Evolutionary conservation across 306 rosid species (phyloP).

Genomic region (Quercus variabilis): DNA sequence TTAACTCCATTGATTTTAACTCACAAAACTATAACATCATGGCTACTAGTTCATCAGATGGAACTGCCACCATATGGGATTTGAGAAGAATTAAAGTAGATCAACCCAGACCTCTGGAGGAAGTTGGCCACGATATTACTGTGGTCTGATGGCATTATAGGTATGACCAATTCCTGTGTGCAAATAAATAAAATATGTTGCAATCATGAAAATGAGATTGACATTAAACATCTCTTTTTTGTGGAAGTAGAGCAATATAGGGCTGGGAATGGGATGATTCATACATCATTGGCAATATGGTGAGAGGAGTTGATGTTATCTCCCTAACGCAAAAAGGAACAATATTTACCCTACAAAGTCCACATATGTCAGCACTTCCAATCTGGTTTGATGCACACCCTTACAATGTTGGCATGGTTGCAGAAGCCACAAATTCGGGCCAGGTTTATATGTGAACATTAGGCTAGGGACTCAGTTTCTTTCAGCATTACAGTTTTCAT

Average conservation of each 20-base stretch:
- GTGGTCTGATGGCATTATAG: too few relatives aligned
- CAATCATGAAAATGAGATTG: too few relatives aligned
- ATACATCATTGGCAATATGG: too few relatives aligned
- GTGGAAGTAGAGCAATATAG: too few relatives aligned
- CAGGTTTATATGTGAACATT: background rate
- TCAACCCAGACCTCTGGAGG: constrained; percentile 46
- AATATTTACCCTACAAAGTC: constrained; percentile 54
- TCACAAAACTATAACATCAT: constrained; percentile 37
- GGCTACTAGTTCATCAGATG: constrained; percentile 82
- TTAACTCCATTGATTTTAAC: constrained; percentile 63
- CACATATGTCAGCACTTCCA: constrained; percentile 68
- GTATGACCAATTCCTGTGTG: background rate
- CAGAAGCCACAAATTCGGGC: constrained; percentile 47
- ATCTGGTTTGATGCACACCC: constrained; percentile 68
- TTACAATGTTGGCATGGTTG: constrained; percentile 38
- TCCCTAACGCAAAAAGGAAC: constrained; percentile 13
- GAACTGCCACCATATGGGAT: constrained; percentile 80
- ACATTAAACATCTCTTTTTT: too few relatives aligned
- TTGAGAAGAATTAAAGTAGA: constrained; percentile 41
- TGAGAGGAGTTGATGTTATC: too few relatives aligned
- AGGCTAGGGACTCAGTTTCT: background rate
- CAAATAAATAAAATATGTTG: too few relatives aligned
- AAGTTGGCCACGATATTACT: constrained; percentile 39
- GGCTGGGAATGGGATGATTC: too few relatives aligned
- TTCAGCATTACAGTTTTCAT: background rate